Conservation (phyloP, 176 grass and related monocot genomes). For the Carex pumila region DNA sequence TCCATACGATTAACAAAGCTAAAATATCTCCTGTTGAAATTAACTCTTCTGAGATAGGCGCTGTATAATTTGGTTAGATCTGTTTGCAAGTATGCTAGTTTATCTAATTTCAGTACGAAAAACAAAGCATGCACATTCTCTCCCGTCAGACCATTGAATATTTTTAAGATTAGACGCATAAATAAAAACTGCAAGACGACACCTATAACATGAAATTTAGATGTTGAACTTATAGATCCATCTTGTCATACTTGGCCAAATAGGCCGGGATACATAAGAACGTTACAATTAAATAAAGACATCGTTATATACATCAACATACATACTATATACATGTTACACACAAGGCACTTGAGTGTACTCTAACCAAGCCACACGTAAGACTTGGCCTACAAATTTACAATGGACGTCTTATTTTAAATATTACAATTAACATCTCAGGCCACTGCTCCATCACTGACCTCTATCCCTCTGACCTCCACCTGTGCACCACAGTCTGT, state of each 20-base stretch:
- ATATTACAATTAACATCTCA: not conserved
- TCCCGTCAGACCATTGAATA: not conserved
- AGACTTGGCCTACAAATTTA: no score
- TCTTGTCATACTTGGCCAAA: not conserved
- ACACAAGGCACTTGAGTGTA: not conserved
- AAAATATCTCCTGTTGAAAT: not conserved
- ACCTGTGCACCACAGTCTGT: slow-evolving; percentile 43
- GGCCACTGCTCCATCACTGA: slow-evolving; percentile 13
- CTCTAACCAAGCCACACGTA: no score
- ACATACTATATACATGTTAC: not conserved
- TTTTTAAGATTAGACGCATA: not conserved
- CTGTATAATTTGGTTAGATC: not conserved
- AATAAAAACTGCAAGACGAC: not conserved
- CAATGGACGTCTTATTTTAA: not conserved
- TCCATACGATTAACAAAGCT: not conserved
- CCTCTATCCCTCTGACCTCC: slow-evolving; percentile 46
- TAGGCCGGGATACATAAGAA: not conserved
- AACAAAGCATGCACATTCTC: not conserved
- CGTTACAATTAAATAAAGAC: not conserved
- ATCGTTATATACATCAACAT: slow-evolving; percentile 8
- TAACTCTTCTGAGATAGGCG: not conserved
- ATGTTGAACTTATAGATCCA: not conserved
- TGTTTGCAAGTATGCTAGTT: not conserved
- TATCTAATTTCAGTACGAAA: not conserved
- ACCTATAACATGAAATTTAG: not conserved